Evolutionary conservation across 352 stramenopile genomes (phyloP).

Genomic region (Achlya hypogyna): DNA sequence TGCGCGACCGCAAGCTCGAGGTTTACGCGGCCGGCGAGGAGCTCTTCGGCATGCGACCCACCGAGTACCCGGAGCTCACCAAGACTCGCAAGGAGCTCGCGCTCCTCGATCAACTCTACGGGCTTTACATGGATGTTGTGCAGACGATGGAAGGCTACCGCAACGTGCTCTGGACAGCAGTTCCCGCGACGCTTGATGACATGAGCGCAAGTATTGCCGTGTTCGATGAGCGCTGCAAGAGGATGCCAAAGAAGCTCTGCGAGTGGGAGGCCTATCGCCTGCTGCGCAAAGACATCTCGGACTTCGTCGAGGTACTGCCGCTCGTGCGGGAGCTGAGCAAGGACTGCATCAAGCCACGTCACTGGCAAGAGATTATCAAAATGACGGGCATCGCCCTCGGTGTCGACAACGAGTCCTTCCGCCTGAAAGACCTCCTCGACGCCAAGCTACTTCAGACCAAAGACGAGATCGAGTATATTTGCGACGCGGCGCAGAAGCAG

Average conservation of each 20-base stretch:
- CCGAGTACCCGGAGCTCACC: constrained; percentile 68
- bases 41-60: constrained; percentile 79
- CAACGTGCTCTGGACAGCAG: constrained; percentile 50
- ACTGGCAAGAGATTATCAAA: constrained; percentile 77
- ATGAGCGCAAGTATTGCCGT: constrained; percentile 57
- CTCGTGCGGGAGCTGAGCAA: constrained; percentile 73
- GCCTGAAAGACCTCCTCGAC: constrained; percentile 68
- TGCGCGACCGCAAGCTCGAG: constrained; percentile 77
- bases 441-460: constrained; percentile 69
- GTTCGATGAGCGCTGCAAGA: constrained; percentile 69
- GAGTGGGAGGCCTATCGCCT: constrained; percentile 80
- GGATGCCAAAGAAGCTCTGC: constrained; percentile 74
- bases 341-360: constrained; percentile 76
- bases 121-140: constrained; percentile 83
- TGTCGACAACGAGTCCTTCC: constrained; percentile 71
- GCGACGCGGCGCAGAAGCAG: constrained; percentile 86
- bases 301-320: constrained; percentile 80
- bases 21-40: constrained; percentile 82
- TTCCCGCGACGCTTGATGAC: constrained; percentile 35
- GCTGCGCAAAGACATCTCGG: constrained; percentile 62
- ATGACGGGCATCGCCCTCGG: constrained; percentile 39
- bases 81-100: constrained; percentile 83
- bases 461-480: constrained; percentile 80
- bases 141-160: constrained; percentile 62
- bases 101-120: constrained; percentile 82